These are phyloP conservation scores for Bipolaris zeicola DNA, from an alignment of 2,329 filamentous ascomycete species.

Conservation along the genomic window DNA sequence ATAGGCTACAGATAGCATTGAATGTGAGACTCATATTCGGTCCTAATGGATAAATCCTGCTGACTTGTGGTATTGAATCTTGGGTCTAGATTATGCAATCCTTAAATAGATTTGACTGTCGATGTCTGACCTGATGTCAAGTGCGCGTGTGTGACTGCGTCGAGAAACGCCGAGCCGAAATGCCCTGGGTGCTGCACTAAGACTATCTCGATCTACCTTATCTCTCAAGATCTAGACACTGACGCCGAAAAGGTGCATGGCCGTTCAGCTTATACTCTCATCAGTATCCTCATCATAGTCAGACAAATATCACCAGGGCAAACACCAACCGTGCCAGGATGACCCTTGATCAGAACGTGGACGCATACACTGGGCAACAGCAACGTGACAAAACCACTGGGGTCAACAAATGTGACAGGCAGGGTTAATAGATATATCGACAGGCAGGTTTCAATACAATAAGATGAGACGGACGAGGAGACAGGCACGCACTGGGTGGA, in stretches of 20 bases:
- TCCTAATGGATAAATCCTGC: not conserved
- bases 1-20: conserved; percentile 71
- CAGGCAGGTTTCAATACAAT: not conserved
- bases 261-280: not conserved
- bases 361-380: too few relatives aligned
- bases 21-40: conserved; percentile 68
- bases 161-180: not conserved
- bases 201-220: not conserved
- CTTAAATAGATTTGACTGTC: not conserved
- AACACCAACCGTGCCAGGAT: not conserved
- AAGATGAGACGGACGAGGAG: conserved; percentile 5
- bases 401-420: not conserved
- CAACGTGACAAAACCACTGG: not conserved
- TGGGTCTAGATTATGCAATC: too few relatives aligned
- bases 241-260: not conserved
- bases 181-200: not conserved
- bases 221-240: not conserved
- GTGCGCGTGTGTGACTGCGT: conserved; percentile 2
- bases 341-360: not conserved
- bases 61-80: too few relatives aligned
- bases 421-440: not conserved
- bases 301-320: not conserved
- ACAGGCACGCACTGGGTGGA: conserved; percentile 11
- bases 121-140: not conserved
- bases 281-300: conserved; percentile 12